Evolutionary conservation across 768 basidiomycete genomes (phyloP), one percentile per base, ranked within the genome.

Genomic region (Hortiboletus campestris): DNA sequence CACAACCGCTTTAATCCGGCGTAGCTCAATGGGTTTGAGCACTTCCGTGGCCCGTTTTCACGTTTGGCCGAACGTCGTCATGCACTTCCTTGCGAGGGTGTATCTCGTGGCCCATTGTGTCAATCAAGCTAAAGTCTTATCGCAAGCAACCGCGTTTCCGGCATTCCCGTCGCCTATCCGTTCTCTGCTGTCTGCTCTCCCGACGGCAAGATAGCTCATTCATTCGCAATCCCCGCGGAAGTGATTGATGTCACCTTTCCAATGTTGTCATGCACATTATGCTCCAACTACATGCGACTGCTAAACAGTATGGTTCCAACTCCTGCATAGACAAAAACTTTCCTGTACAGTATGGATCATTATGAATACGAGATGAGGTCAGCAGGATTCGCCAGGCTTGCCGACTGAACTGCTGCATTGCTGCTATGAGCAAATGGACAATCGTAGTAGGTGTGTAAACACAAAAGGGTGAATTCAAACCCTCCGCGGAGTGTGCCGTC

Each of bases 251-350:
- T 52, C 28, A 12, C 35, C 40, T 51, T 48, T 46, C 52, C 31
- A 11, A n/a, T 57, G 53, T 58, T 47, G 55, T 67, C 52, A 63
- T 62, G 59, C 62, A 54, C 55, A n/a, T 55, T 55, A 64, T 69
- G 63, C 58, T 67, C 34, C 52, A 46, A 54, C 40, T 60, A 60
- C 49, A 56, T 54, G 44, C 44, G 49, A 65, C 42, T 25, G 25
- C 25, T 47, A 40, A 35, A 45, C 29, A 29, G 13, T 60, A 59
- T 60, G 63, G 50, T 49, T 43, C 51, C 46, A 35, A 46, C 13
- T 56, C 20, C 42, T 36, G 20, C 17, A 22, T 64, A 58, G 40
- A 58, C 55, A 61, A 41, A 44, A 52, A 39, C 13, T 46, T 39
- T 35, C 25, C 35, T 56, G 44, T 62, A 25, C 25, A 25, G 25